Conservation (phyloP, 2,329 filamentous ascomycete species). For the Hansfordia pulvinata region DNA sequence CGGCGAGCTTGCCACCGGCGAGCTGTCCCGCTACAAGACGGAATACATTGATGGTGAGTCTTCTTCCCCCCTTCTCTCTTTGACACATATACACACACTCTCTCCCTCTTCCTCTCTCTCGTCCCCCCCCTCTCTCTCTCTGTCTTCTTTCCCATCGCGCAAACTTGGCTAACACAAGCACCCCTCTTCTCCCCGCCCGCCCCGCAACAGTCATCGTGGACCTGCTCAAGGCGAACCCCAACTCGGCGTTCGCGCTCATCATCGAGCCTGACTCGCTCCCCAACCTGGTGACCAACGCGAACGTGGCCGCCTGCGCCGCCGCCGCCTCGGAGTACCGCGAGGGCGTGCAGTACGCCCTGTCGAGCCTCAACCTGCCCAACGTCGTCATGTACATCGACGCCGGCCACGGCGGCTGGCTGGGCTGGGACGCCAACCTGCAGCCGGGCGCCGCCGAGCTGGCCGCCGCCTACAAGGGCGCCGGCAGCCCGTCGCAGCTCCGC, state of each 20-base stretch:
- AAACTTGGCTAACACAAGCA: slow-evolving; percentile 2
- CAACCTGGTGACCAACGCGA: slow-evolving; percentile 42
- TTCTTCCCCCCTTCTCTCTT: no score
- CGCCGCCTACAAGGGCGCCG: slow-evolving; percentile 33
- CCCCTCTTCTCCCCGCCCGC: slow-evolving; percentile 8
- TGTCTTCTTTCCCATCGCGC: no score
- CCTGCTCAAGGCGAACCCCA: slow-evolving; percentile 23
- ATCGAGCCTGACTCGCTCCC: slow-evolving; percentile 44
- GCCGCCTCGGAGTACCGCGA: slow-evolving; percentile 34
- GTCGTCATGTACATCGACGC: slow-evolving; percentile 45
- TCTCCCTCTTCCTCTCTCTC: no score
- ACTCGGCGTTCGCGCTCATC: slow-evolving; percentile 27
- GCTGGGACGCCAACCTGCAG: slow-evolving; percentile 38
- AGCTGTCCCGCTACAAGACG: slow-evolving; percentile 37
- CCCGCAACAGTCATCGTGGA: no score
- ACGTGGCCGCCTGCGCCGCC: slow-evolving; percentile 32
- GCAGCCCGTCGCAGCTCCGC: slow-evolving; percentile 33
- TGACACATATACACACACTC: no score
- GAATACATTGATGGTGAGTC: slow-evolving; percentile 40
- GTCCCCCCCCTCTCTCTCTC: no score
- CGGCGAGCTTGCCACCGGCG: slow-evolving; percentile 38
- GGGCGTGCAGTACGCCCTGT: slow-evolving; percentile 35
- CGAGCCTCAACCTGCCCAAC: slow-evolving; percentile 37
- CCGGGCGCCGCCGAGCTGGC: slow-evolving; percentile 33
- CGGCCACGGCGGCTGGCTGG: slow-evolving; percentile 44